These are phyloP conservation scores for Penicillium pancosmium DNA, from an alignment of 495 filamentous ascomycete species.

Conservation along the genomic window DNA sequence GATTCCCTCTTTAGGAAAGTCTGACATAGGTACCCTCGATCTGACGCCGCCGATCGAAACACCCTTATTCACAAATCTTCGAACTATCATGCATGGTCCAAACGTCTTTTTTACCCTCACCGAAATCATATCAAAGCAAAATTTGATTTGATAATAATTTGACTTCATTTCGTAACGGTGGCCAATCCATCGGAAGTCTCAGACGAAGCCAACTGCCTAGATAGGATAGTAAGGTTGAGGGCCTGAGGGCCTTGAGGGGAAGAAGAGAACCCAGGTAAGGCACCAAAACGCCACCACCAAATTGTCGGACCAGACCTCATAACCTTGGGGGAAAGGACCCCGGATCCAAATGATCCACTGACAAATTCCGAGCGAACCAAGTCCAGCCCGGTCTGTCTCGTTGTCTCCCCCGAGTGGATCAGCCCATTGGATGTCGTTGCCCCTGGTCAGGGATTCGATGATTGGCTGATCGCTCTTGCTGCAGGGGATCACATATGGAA, in stretches of 20 bases:
- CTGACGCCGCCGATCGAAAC: conserved; percentile 2
- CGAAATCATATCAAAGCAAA: no score
- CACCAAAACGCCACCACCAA: background rate
- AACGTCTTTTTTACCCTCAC: background rate
- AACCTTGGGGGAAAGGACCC: background rate
- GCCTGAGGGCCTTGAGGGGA: background rate
- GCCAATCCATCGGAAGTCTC: background rate
- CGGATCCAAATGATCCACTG: background rate
- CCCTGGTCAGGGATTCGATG: background rate
- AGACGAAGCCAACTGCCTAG: background rate
- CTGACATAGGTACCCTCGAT: background rate
- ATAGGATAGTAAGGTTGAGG: background rate
- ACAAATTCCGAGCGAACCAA: background rate
- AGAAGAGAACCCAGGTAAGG: background rate
- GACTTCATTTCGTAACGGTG: background rate
- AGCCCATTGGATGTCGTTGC: background rate
- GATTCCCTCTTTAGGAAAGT: background rate
- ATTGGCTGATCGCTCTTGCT: background rate
- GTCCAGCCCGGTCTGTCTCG: background rate
- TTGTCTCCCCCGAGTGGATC: background rate
- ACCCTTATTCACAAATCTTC: background rate
- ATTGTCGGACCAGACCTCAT: background rate
- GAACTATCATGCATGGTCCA: background rate
- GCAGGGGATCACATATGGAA: background rate
- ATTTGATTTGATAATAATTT: no score